Conservation (phyloP, 2,329 filamentous ascomycete species). For the Nectriaceae sp. region DNA sequence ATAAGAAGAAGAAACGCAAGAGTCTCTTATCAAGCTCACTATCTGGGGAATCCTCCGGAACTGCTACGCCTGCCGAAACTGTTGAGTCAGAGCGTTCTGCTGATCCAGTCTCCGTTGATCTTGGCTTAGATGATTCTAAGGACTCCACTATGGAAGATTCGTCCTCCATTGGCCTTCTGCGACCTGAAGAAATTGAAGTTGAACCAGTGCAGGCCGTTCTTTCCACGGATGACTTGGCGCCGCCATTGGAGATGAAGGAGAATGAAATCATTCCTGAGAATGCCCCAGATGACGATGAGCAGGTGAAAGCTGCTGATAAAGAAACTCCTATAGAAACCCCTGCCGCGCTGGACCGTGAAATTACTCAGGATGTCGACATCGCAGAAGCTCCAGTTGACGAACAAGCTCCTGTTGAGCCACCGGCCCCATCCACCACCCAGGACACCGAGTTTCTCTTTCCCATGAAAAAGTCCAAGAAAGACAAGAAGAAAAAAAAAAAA, state of each 20-base stretch:
- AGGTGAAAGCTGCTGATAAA: conserved; percentile 28
- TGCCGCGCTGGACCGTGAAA: conserved; percentile 19
- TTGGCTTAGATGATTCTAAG: conserved; percentile 5
- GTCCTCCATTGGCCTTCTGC: conserved; percentile 2
- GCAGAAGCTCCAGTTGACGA: conserved; percentile 13
- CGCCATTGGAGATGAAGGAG: conserved; percentile 16
- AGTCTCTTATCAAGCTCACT: conserved; percentile 13
- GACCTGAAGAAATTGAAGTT: conserved; percentile 5
- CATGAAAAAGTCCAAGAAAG: conserved; percentile 36
- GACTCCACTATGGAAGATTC: conserved; percentile 7
- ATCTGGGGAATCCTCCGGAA: neutral
- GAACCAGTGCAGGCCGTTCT: neutral
- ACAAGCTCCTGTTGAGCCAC: conserved; percentile 14
- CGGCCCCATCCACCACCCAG: conserved; percentile 11
- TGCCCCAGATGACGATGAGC: conserved; percentile 21
- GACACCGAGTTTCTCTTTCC: conserved; percentile 21
- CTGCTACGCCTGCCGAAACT: neutral
- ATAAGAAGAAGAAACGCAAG: conserved; percentile 33
- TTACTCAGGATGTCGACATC: conserved; percentile 14
- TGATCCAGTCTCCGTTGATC: conserved; percentile 1
- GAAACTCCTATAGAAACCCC: conserved; percentile 22
- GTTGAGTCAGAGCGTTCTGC: neutral
- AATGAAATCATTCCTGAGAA: conserved; percentile 13
- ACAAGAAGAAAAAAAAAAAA: conserved; percentile 35
- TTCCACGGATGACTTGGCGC: conserved; percentile 10